Evolutionary conservation across 768 basidiomycete species (phyloP).

Genomic region (Atractiella rhizophila): DNA sequence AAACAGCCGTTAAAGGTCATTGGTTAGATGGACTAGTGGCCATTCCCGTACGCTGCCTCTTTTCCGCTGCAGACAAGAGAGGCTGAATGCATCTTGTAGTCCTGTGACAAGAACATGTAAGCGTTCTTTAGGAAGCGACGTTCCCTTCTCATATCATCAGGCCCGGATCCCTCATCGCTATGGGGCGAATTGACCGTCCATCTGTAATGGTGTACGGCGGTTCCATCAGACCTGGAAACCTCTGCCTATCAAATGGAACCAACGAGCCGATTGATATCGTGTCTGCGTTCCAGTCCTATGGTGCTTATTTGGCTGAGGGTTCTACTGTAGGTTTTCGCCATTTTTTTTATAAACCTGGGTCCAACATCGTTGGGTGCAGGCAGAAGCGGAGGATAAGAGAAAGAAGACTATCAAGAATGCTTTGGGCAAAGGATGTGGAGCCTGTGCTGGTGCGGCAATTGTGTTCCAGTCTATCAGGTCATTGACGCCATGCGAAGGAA

Average conservation of each 20-base stretch:
- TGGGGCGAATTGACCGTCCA: slow-evolving; percentile 83
- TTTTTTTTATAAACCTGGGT: too few relatives aligned
- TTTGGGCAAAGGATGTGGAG: too few relatives aligned
- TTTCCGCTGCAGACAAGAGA: not conserved
- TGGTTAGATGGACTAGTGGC: slow-evolving; percentile 97
- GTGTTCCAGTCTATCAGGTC: not conserved
- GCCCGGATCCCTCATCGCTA: slow-evolving; percentile 96
- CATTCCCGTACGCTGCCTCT: slow-evolving; percentile 47
- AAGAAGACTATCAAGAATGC: slow-evolving; percentile 72
- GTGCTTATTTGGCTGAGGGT: slow-evolving; percentile 76
- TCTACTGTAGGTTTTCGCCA: too few relatives aligned
- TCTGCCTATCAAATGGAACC: too few relatives aligned
- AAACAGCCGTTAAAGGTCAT: slow-evolving; percentile 84
- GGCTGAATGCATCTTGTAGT: not conserved
- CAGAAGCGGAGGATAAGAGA: slow-evolving; percentile 53
- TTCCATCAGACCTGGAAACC: slow-evolving; percentile 64
- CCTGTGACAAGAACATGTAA: slow-evolving; percentile 70
- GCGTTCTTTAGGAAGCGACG: not conserved
- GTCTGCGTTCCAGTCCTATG: slow-evolving; percentile 92
- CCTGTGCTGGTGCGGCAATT: not conserved
- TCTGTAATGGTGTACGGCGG: slow-evolving; percentile 97
- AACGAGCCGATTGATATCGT: slow-evolving; percentile 85
- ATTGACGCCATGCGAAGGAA: slow-evolving; percentile 6
- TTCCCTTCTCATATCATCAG: not conserved
- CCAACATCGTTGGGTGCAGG: too few relatives aligned